Evolutionary conservation across 176 grass and related monocot species (phyloP), one percentile per base, ranked within the genome.

Genomic region (Raddia distichophylla): DNA sequence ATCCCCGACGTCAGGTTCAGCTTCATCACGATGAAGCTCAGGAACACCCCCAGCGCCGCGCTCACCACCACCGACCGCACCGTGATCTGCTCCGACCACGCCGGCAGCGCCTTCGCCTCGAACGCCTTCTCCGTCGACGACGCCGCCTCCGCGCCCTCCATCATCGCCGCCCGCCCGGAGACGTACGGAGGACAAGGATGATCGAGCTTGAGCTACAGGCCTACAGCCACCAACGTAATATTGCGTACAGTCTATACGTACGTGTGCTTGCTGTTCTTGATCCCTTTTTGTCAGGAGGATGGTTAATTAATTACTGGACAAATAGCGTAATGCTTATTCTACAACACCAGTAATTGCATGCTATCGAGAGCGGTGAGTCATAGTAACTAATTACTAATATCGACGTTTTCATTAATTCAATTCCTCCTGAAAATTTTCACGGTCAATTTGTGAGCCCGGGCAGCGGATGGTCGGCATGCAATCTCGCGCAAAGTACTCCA

Each of bases 11-110:
- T 94, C 6, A 94, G 90, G 85, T 94, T 94, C 0, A 94, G 90
- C 85, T 94, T 94, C 93, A 94, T 94, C 11, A 94, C 85, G 87
- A 94, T 92, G 90, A 94, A 89, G 90, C 93, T 94, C 0, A 94
- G 82, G 87, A 94, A 92, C 8, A 90, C 17, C 4, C 90, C 89
- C 60, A 94, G 79, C 14, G 9, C 54, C 2, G 83, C 7, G 87
- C 93, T 94, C 10, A 94, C 93, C 53, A 85, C 90, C 77, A 94
- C 3, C 2, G 93, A 83, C 0, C 93, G 78, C 32, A 83, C 27
- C 10, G 87, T 94, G 81, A 94, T 88, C 93, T 94, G 93, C 69
- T 92, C 84, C 33, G 82, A 81, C 93, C 93, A 94, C 8, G 84
- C 35, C 17, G 90, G 93, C 8, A 94, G 75, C 2, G 37, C 20